Evolutionary conservation across 208 protist species (phyloP).

Genomic region (Strigomonas culicis): DNA sequence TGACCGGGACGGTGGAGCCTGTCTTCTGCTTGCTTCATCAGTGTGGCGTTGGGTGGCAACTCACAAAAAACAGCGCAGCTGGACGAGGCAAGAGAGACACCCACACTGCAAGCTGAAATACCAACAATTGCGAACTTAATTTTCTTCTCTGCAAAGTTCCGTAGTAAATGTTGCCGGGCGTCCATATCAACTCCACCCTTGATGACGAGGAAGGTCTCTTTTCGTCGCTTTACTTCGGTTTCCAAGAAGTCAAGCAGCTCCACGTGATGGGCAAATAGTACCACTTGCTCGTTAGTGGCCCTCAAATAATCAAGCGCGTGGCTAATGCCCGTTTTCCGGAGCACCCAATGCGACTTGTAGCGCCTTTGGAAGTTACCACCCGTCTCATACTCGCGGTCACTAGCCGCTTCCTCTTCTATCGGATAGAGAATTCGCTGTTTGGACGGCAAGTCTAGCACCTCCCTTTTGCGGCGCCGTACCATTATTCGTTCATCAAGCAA

Average conservation of each 20-base stretch:
- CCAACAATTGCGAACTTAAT: conserved; percentile 59
- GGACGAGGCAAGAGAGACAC: conserved; percentile 64
- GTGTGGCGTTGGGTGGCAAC: conserved; percentile 68
- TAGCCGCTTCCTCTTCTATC: conserved; percentile 19
- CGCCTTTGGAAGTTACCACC: conserved; percentile 40
- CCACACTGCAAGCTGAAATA: conserved; percentile 73
- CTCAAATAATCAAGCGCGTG: conserved; percentile 58
- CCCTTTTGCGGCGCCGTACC: conserved; percentile 62
- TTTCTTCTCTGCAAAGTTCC: conserved; percentile 35
- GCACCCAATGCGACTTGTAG: conserved; percentile 55
- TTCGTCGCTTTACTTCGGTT: conserved; percentile 19
- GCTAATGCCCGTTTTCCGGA: conserved; percentile 49
- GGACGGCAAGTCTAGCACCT: conserved; percentile 68
- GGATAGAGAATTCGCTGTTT: conserved; percentile 67
- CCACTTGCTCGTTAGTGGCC: conserved; percentile 49
- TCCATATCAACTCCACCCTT: conserved; percentile 45
- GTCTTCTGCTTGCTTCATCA: conserved; percentile 84
- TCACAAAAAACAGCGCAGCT: conserved; percentile 80
- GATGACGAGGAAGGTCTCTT: conserved; percentile 44
- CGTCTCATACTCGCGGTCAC: not conserved
- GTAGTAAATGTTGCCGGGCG: conserved; percentile 30
- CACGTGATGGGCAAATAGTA: conserved; percentile 79
- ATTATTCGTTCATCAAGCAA: conserved; percentile 49
- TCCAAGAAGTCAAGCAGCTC: conserved; percentile 46
- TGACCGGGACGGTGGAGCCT: conserved; percentile 77